phyloP scores from a whole-genome alignment of 352 stramenopile genomes.

The Phytophthora nicotianae region DNA sequence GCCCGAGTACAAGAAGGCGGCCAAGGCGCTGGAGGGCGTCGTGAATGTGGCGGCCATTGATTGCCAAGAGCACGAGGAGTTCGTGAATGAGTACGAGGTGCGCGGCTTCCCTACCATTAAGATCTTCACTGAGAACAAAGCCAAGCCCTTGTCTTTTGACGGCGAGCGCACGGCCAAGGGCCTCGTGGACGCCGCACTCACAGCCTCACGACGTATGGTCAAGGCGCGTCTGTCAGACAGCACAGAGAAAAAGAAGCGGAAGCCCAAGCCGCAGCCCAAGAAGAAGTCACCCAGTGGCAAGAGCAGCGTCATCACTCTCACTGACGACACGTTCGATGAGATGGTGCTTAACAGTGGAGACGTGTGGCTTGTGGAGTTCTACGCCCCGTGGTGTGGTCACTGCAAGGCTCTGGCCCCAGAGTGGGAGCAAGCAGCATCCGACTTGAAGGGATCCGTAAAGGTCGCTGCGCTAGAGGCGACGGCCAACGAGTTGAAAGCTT shows the following conservation, averaged over 20 bases:
- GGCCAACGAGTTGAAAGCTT: slow-evolving; percentile 89
- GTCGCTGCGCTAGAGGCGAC: slow-evolving; percentile 93
- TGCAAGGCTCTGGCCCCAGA: slow-evolving; percentile 92
- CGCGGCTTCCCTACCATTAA: slow-evolving; percentile 95
- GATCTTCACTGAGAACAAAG: slow-evolving; percentile 89
- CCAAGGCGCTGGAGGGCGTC: slow-evolving; percentile 86
- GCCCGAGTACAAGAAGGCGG: slow-evolving; percentile 92
- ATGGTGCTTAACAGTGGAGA: slow-evolving; percentile 91
- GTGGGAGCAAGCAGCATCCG: slow-evolving; percentile 90
- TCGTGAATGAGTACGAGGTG: slow-evolving; percentile 90
- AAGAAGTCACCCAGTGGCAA: slow-evolving; percentile 50
- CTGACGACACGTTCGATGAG: slow-evolving; percentile 92
- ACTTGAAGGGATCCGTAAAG: slow-evolving; percentile 89
- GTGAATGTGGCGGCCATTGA: slow-evolving; percentile 91
- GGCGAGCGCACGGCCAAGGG: slow-evolving; percentile 81
- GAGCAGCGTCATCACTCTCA: slow-evolving; percentile 88
- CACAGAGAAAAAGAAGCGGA: slow-evolving; percentile 49
- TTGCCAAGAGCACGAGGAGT: slow-evolving; percentile 78
- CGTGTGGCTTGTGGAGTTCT: slow-evolving; percentile 93
- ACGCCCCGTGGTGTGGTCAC: slow-evolving; percentile 93
- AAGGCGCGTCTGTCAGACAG: slow-evolving; percentile 78
- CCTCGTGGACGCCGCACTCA: slow-evolving; percentile 86
- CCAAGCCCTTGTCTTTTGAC: slow-evolving; percentile 75
- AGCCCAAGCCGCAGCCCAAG: slow-evolving; percentile 46
- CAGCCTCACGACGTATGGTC: slow-evolving; percentile 73